Evolutionary conservation across 1,139 yeast species (phyloP).

Genomic region (Yamadazyma spencermartinsiae): DNA sequence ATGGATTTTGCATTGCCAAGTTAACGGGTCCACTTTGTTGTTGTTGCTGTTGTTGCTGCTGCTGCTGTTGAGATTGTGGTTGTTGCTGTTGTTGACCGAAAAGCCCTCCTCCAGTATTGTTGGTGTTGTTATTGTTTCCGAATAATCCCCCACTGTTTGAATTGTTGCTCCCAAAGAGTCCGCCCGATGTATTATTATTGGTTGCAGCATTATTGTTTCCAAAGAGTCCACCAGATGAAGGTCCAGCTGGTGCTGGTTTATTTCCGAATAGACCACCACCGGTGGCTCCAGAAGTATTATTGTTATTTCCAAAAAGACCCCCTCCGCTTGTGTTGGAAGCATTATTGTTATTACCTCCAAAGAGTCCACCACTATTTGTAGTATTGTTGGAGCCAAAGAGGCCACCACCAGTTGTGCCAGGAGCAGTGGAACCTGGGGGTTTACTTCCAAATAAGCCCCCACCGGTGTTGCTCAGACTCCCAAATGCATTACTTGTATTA

Average conservation of each 20-base stretch:
- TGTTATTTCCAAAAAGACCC: conserved; percentile 13
- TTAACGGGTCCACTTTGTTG: conserved; percentile 29
- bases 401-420: conserved; percentile 21
- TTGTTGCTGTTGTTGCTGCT: conserved; percentile 25
- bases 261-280: conserved; percentile 39
- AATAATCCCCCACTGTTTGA: conserved; percentile 31
- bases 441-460: conserved; percentile 14
- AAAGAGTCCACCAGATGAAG: conserved; percentile 32
- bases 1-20: conserved; percentile 64
- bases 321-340: conserved; percentile 7
- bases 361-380: conserved; percentile 24
- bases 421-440: conserved; percentile 7
- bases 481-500: conserved; percentile 8
- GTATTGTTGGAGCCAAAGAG: conserved; percentile 29
- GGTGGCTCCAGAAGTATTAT: conserved; percentile 18
- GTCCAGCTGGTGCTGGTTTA: conserved; percentile 16
- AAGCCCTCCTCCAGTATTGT: conserved; percentile 21
- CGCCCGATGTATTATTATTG: conserved; percentile 22
- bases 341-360: conserved; percentile 28
- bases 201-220: conserved; percentile 22
- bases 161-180: conserved; percentile 31
- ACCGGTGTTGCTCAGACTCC: conserved; percentile 6
- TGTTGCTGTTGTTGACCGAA: conserved; percentile 24
- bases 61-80: conserved; percentile 27
- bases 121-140: conserved; percentile 21